Evolutionary conservation across 805 yeast genomes (phyloP), one percentile per base, ranked within the genome.

Genomic region (Yarrowia deformans): DNA sequence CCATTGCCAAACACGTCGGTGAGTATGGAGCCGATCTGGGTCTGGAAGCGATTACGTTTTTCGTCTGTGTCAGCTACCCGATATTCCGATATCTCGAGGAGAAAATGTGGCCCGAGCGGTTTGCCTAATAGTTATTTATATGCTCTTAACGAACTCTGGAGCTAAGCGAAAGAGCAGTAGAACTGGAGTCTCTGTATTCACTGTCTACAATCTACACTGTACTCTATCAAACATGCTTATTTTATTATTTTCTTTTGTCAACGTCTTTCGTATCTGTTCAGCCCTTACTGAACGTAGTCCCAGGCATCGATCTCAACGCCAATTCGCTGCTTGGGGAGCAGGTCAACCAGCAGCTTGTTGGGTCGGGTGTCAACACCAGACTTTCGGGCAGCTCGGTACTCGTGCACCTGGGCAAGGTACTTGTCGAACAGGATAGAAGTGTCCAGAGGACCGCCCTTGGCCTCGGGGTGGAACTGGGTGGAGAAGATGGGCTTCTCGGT

Each of bases 401-500:
- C 81, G 58, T 81, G 83, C 72, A 95, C 88, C 75, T 89, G 84
- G 46, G 82, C 85, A 75, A 95, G 88, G 81, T 91, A 95, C 79
- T 88, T 91, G 83, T 95, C 98, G 75, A 95, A 95, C 79, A 95
- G 83, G 81, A 87, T 91, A 2, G 92, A 85, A 14, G 97, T 90
- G 80, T 95, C 99, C 75, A 90, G 84, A 70, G 99, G 99, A 74
- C 99, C 99, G 75, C 99, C 98, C 82, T 93, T 94, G 70, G 99
- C 98, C 81, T 95, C 99, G 61, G 99, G 99, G 79, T 95, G 99
- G 85, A 95, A 95, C 81, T 95, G 99, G 1, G 97, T 92, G 46
- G 97, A 91, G 82, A 94, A 95, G 69, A 94, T 90, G 67, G 99
- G 99, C 79, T 87, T 89, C 48, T 86, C 77, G 69, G 82, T 84